phyloP scores from a whole-genome alignment of 805 yeast genomes.

The Candida maris region DNA sequence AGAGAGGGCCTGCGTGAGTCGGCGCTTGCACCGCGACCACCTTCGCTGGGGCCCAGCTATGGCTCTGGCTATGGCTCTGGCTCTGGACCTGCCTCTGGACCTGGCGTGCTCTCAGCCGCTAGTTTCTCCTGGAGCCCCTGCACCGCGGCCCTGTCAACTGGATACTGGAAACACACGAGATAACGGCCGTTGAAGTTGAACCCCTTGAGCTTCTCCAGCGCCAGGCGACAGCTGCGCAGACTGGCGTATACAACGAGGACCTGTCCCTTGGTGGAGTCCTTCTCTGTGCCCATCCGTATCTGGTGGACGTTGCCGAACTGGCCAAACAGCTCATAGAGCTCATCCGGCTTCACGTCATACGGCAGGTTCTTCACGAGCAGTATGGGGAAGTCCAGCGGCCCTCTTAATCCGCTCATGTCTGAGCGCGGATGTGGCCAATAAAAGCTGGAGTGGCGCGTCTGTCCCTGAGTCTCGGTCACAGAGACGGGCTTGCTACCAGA shows the following conservation, averaged over 20 bases:
- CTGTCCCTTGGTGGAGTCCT: slow-evolving; percentile 41
- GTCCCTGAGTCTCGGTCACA: too few relatives aligned
- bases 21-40: too few relatives aligned
- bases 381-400: slow-evolving; percentile 30
- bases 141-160: slow-evolving; percentile 38
- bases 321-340: slow-evolving; percentile 50
- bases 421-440: too few relatives aligned
- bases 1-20: too few relatives aligned
- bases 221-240: slow-evolving; percentile 43
- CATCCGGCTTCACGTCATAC: slow-evolving; percentile 41
- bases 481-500: too few relatives aligned
- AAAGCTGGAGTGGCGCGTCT: too few relatives aligned
- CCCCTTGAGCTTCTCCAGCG: slow-evolving; percentile 56
- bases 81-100: too few relatives aligned
- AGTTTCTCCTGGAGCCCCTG: slow-evolving; percentile 15
- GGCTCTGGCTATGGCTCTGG: too few relatives aligned
- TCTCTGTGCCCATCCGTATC: slow-evolving; percentile 41
- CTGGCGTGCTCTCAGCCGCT: background rate
- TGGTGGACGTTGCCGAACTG: slow-evolving; percentile 56
- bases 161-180: slow-evolving; percentile 47
- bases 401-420: slow-evolving; percentile 15
- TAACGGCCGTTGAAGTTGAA: slow-evolving; percentile 57
- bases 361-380: slow-evolving; percentile 57
- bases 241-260: slow-evolving; percentile 54
- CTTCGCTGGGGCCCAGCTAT: too few relatives aligned